phyloP scores from a whole-genome alignment of 2,329 filamentous ascomycete genomes.

The Thelonectria rubi region DNA sequence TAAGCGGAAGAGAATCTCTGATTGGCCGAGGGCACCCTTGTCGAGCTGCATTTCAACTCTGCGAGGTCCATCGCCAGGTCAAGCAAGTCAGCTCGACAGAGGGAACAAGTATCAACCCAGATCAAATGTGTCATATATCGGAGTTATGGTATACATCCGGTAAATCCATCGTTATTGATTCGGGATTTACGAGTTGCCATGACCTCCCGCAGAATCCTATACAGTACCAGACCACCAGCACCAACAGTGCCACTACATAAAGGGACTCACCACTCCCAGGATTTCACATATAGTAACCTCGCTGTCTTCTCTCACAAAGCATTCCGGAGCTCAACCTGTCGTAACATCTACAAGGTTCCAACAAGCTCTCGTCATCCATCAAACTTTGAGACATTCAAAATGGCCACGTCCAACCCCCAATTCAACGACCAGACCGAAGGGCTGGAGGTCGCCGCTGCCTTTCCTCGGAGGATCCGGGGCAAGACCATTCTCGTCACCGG shows the following conservation, averaged over 20 bases:
- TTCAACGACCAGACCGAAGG: slow-evolving; percentile 33
- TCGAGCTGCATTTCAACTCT: too few species aligned
- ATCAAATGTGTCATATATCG: background rate
- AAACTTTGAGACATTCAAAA: background rate
- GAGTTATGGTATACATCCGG: background rate
- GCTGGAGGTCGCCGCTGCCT: slow-evolving; percentile 33
- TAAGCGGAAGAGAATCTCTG: slow-evolving; percentile 21
- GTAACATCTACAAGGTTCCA: too few species aligned
- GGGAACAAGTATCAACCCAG: background rate
- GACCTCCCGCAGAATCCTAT: too few species aligned
- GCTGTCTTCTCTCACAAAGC: background rate
- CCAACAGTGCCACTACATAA: too few species aligned
- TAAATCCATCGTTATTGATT: background rate
- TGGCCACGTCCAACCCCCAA: slow-evolving; percentile 33
- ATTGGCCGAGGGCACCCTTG: slow-evolving; percentile 11
- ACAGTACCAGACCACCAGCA: too few species aligned
- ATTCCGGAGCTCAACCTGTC: background rate
- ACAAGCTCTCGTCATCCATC: background rate
- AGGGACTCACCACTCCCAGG: background rate
- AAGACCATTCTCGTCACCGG: slow-evolving; percentile 52
- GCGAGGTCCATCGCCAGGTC: background rate
- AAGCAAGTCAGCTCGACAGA: background rate
- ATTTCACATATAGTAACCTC: background rate
- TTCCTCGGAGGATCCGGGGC: slow-evolving; percentile 37
- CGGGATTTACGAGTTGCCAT: background rate